Evolutionary conservation across 148 eudicot genomes (phyloP).

Genomic region (Heliosperma pusillum): DNA sequence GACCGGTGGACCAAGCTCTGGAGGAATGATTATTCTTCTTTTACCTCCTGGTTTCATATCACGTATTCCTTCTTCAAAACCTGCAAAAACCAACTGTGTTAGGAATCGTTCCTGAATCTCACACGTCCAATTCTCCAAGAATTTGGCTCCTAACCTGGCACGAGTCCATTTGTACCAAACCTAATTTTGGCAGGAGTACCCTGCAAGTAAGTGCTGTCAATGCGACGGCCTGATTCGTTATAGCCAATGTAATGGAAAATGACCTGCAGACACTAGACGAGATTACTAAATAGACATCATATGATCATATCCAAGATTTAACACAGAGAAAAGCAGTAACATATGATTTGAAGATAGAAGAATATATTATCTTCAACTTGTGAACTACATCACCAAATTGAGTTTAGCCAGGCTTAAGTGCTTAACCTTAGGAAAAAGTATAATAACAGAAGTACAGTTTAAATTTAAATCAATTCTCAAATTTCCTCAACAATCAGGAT

Average conservation of each 20-base stretch:
- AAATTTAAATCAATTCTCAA: too few species aligned
- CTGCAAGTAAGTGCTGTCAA: constrained; percentile 91
- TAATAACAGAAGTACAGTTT: too few species aligned
- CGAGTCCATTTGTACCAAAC: constrained; percentile 80
- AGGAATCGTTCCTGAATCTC: constrained; percentile 13
- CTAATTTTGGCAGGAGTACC: constrained; percentile 91
- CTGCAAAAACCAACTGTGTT: constrained; percentile 36
- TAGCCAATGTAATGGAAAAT: constrained; percentile 85
- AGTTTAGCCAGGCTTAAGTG: too few species aligned
- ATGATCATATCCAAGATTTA: background rate
- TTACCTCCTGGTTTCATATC: constrained; percentile 99
- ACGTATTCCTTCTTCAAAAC: constrained; percentile 85
- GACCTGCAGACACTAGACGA: constrained; percentile 43
- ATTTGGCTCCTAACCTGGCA: constrained; percentile 57
- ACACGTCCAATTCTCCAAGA: background rate
- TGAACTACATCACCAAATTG: background rate
- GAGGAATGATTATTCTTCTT: constrained; percentile 92
- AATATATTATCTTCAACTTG: background rate
- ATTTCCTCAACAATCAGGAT: too few species aligned
- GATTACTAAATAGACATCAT: background rate
- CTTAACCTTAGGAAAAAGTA: too few species aligned
- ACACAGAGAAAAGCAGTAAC: background rate
- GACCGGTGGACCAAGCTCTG: constrained; percentile 97
- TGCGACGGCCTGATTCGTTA: constrained; percentile 95
- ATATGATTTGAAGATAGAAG: constrained; percentile 6